These are phyloP conservation scores for Penicillium griseofulvum DNA, from an alignment of 2,329 filamentous ascomycete species.

Conservation along the genomic window DNA sequence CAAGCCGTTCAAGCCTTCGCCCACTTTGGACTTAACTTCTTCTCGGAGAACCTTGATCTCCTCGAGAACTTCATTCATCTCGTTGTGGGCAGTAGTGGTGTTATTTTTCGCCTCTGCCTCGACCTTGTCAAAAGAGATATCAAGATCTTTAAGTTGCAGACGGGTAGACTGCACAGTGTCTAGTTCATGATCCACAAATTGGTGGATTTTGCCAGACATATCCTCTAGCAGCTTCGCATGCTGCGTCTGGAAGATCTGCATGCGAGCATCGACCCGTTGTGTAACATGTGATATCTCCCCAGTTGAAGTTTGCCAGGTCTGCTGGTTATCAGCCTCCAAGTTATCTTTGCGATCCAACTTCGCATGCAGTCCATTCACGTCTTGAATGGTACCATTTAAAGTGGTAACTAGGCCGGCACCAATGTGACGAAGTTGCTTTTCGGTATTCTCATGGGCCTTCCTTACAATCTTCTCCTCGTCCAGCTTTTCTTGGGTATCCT, in stretches of 20 bases:
- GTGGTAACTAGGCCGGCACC: slow-evolving; percentile 76
- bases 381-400: slow-evolving; percentile 71
- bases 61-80: slow-evolving; percentile 87
- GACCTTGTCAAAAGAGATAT: slow-evolving; percentile 64
- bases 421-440: slow-evolving; percentile 69
- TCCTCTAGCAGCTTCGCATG: slow-evolving; percentile 69
- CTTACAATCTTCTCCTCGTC: slow-evolving; percentile 76
- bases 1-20: slow-evolving; percentile 78
- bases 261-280: slow-evolving; percentile 68
- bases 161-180: slow-evolving; percentile 69
- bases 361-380: slow-evolving; percentile 77
- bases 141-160: slow-evolving; percentile 66
- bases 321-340: slow-evolving; percentile 74
- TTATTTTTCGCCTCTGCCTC: slow-evolving; percentile 62
- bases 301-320: slow-evolving; percentile 74
- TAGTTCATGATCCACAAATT: slow-evolving; percentile 74
- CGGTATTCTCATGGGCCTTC: slow-evolving; percentile 81
- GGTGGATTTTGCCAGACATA: slow-evolving; percentile 69
- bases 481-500: slow-evolving; percentile 71
- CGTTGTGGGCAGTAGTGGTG: slow-evolving; percentile 61
- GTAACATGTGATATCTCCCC: slow-evolving; percentile 74
- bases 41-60: slow-evolving; percentile 89
- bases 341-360: slow-evolving; percentile 86
- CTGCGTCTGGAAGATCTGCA: slow-evolving; percentile 68
- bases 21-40: slow-evolving; percentile 81